phyloP scores from a whole-genome alignment of 352 stramenopile genomes.

The Phytophthora vignae region DNA sequence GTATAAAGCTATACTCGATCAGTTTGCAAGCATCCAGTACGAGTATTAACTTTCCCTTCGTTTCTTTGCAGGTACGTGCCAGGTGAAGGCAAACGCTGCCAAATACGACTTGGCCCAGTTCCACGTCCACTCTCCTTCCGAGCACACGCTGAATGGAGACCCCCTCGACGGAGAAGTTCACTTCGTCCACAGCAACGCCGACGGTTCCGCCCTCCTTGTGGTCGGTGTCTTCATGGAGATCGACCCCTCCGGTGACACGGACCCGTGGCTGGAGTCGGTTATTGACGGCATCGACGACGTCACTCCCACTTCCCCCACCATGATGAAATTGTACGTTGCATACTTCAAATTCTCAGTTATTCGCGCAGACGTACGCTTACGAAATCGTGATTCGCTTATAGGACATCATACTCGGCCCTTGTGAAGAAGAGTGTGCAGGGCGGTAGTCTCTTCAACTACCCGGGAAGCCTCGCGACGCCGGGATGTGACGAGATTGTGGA shows the following conservation, averaged over 20 bases:
- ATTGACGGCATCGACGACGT: constrained; percentile 39
- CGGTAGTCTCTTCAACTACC: constrained; percentile 44
- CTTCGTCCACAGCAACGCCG: constrained; percentile 52
- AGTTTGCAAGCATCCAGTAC: background rate
- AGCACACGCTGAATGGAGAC: constrained; percentile 58
- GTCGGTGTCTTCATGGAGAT: constrained; percentile 45
- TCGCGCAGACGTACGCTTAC: background rate
- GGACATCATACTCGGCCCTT: constrained; percentile 51
- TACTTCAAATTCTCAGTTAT: background rate
- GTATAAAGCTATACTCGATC: background rate
- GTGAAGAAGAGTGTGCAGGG: constrained; percentile 41
- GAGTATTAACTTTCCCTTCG: background rate
- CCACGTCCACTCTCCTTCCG: constrained; percentile 52
- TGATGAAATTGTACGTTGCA: constrained; percentile 30
- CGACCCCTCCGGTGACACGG: constrained; percentile 22
- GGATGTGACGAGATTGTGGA: constrained; percentile 45
- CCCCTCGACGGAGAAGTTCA: constrained; percentile 50
- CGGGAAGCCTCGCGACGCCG: constrained; percentile 45
- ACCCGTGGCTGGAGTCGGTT: constrained; percentile 45
- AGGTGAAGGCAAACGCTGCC: constrained; percentile 14
- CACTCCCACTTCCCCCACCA: constrained; percentile 7
- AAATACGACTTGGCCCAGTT: constrained; percentile 43
- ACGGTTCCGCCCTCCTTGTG: constrained; percentile 43
- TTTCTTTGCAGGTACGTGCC: constrained; percentile 18
- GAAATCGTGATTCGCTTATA: constrained; percentile 9